A percentile compares a stretch with the other conserved stretches of the same genome.
These are phyloP conservation scores for Eutrema salsugineum DNA, from an alignment of 441 rosid genomes.

Conservation along the genomic window DNA sequence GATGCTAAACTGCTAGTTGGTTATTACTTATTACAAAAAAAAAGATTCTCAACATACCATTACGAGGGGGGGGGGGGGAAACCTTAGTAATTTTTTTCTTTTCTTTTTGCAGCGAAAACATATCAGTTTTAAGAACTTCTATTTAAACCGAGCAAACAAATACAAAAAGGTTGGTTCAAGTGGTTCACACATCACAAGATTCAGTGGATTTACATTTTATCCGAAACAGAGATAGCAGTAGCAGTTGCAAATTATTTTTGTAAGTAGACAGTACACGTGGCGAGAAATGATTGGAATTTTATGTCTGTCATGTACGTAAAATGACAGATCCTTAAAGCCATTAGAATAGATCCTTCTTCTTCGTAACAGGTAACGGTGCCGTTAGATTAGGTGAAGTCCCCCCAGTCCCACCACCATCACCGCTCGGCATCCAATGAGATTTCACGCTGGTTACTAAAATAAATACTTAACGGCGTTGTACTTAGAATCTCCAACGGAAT, in stretches of 20 bases:
- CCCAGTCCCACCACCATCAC: not conserved
- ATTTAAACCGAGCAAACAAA: not conserved
- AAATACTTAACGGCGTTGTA: not conserved
- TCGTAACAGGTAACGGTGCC: constrained; percentile 13
- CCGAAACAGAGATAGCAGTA: constrained; percentile 14
- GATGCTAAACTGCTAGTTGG: not conserved
- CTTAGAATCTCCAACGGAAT: not conserved
- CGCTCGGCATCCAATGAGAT: constrained; percentile 15
- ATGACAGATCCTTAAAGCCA: constrained; percentile 28
- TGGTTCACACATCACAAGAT: constrained; percentile 29
- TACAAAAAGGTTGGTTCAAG: constrained; percentile 3
- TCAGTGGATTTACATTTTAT: constrained; percentile 24
- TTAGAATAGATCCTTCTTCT: constrained; percentile 18
- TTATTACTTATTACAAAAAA: not conserved
- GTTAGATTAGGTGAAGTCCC: constrained; percentile 20
- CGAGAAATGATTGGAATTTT: constrained; percentile 4
- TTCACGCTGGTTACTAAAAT: not conserved
- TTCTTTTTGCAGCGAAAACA: not conserved
- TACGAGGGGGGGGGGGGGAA: not conserved
- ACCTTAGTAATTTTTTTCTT: not conserved
- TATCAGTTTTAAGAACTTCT: not conserved
- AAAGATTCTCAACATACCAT: not conserved
- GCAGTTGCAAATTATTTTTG: constrained; percentile 21
- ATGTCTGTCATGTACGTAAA: constrained; percentile 10
- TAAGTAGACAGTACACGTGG: constrained; percentile 23